Conservation (phyloP, 352 stramenopile species). For the Vaucheria bursata region DNA sequence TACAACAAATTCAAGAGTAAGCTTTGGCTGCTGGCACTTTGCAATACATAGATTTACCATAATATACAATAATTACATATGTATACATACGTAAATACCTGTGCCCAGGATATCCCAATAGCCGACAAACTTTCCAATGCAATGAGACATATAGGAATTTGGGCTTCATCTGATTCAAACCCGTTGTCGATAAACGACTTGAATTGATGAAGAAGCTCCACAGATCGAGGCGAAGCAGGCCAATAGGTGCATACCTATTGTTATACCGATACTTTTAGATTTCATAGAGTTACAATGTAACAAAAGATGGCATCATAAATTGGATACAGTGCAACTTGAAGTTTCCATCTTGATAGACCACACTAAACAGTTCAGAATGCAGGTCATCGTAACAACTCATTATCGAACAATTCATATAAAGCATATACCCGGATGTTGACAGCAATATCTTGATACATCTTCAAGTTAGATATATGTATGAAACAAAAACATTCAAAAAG, state of each 20-base stretch:
- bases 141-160: not conserved
- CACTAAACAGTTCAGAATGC: not conserved
- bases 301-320: not conserved
- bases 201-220: not conserved
- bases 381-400: not conserved
- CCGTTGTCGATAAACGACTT: not conserved
- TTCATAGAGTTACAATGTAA: not conserved
- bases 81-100: not conserved
- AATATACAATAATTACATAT: not conserved
- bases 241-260: not conserved
- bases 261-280: too few species aligned
- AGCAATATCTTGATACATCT: too few species aligned
- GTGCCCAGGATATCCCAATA: not conserved
- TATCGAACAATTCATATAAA: not conserved
- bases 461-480: too few species aligned
- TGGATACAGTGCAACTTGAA: too few species aligned
- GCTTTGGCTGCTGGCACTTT: not conserved
- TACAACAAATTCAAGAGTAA: not conserved
- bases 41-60: not conserved
- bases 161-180: not conserved
- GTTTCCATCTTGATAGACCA: not conserved
- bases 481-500: too few species aligned
- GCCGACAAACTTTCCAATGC: not conserved
- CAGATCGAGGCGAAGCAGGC: not conserved
- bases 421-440: not conserved